Evolutionary conservation across 1,284 basidiomycete genomes (phyloP).

Genomic region (Sphagnurus paluster): DNA sequence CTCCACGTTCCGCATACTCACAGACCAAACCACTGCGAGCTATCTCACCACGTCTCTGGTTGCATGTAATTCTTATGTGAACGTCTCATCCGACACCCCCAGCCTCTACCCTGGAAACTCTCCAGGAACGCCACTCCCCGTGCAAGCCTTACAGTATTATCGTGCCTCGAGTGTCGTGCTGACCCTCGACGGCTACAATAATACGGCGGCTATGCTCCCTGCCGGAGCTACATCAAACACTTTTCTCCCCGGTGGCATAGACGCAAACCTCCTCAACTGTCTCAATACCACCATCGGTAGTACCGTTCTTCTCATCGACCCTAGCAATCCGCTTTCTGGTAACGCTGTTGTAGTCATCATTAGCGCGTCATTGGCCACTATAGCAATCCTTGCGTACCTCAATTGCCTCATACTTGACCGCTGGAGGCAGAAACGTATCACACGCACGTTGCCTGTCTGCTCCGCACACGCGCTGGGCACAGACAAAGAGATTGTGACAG

Average conservation of each 20-base stretch:
- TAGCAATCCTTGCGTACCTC: neutral
- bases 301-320: constrained; percentile 2
- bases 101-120: neutral
- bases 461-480: neutral
- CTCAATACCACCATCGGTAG: constrained; percentile 13
- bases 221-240: neutral
- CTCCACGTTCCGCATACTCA: constrained; percentile 9
- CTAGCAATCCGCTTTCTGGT: neutral
- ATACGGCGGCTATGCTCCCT: constrained; percentile 11
- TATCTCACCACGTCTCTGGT: neutral
- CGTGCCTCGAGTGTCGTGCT: constrained; percentile 13
- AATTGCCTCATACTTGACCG: neutral
- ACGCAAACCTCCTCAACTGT: constrained; percentile 7
- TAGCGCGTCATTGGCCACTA: neutral
- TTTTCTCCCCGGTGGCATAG: constrained; percentile 9
- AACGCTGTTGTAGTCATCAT: constrained; percentile 2
- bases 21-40: constrained; percentile 2
- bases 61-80: neutral
- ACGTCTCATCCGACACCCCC: constrained; percentile 2
- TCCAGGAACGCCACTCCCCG: constrained; percentile 5
- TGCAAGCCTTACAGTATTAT: constrained; percentile 14
- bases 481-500: neutral
- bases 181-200: constrained; percentile 15
- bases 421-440: neutral
- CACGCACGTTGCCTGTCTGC: neutral